Evolutionary conservation across 2,329 filamentous ascomycete species (phyloP).

Genomic region (Nigrospora oryzae): DNA sequence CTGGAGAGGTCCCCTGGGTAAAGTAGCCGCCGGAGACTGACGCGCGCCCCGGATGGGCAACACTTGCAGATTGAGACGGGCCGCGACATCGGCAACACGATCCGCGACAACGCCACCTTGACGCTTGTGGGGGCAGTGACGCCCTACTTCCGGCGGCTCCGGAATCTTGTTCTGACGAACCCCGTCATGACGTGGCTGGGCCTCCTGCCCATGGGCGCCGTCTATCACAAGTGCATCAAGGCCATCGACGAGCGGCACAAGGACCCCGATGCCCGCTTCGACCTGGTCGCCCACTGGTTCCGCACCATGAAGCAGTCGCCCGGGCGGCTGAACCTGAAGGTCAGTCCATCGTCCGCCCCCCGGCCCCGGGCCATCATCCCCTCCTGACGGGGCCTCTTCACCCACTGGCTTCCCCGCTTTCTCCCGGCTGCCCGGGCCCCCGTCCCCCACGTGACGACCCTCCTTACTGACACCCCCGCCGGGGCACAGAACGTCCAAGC

Average conservation of each 20-base stretch:
- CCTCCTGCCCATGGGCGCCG: conserved; percentile 6
- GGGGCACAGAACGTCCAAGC: too few relatives aligned
- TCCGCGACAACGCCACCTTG: too few relatives aligned
- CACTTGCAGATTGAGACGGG: conserved; percentile 6
- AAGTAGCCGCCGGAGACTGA: too few relatives aligned
- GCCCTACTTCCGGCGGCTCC: too few relatives aligned
- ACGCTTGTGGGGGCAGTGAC: too few relatives aligned
- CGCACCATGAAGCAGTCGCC: background rate
- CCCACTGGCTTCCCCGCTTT: too few relatives aligned
- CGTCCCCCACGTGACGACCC: too few relatives aligned
- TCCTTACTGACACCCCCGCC: too few relatives aligned
- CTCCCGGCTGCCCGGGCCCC: too few relatives aligned
- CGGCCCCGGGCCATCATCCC: too few relatives aligned
- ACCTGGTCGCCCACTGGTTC: conserved; percentile 3
- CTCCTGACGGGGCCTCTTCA: too few relatives aligned
- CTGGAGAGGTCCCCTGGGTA: conserved; percentile 8
- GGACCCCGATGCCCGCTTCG: conserved; percentile 5
- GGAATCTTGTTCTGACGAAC: conserved; percentile 8
- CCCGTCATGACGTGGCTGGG: conserved; percentile 8
- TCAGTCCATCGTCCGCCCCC: too few relatives aligned
- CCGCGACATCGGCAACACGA: conserved; percentile 14
- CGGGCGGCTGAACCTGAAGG: background rate
- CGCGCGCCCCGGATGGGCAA: background rate
- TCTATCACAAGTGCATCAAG: background rate
- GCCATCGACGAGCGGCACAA: background rate